These are phyloP conservation scores for Dothiorella sarmentorum DNA, from an alignment of 2,329 filamentous ascomycete genomes.

Conservation along the genomic window DNA sequence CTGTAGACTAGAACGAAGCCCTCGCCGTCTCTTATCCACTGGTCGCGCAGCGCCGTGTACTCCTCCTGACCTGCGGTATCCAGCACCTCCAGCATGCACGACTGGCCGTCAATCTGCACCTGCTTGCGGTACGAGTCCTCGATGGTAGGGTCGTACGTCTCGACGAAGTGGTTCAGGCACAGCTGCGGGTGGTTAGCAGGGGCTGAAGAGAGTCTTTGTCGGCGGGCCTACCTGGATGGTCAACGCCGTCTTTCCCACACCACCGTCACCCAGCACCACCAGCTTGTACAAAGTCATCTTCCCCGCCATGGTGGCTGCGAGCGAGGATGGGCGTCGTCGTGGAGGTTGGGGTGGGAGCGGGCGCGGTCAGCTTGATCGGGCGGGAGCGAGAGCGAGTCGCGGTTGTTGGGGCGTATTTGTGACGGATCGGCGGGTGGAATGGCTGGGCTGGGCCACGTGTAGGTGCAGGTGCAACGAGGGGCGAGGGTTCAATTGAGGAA, in stretches of 20 bases:
- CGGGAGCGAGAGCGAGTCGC: slow-evolving; percentile 1
- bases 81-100: slow-evolving; percentile 95
- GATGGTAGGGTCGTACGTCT: slow-evolving; percentile 73
- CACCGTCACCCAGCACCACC: slow-evolving; percentile 91
- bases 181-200: slow-evolving; percentile 53
- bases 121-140: slow-evolving; percentile 68
- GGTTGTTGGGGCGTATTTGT: slow-evolving; percentile 11
- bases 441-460: slow-evolving; percentile 17
- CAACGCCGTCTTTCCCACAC: slow-evolving; percentile 89
- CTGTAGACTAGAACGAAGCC: slow-evolving; percentile 98
- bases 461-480: slow-evolving; percentile 17
- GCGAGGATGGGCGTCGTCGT: slow-evolving; percentile 10
- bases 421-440: not conserved
- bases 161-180: slow-evolving; percentile 96
- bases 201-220: not conserved
- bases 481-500: slow-evolving; percentile 14
- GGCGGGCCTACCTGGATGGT: slow-evolving; percentile 79
- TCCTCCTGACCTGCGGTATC: slow-evolving; percentile 98
- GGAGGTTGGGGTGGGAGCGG: slow-evolving; percentile 1
- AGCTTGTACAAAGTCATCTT: slow-evolving; percentile 96
- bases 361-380: not conserved
- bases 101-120: slow-evolving; percentile 84
- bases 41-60: slow-evolving; percentile 92
- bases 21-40: slow-evolving; percentile 98
- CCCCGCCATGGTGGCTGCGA: slow-evolving; percentile 64